phyloP scores from a whole-genome alignment of 176 grass and related monocot species.

The Typha latifolia region DNA sequence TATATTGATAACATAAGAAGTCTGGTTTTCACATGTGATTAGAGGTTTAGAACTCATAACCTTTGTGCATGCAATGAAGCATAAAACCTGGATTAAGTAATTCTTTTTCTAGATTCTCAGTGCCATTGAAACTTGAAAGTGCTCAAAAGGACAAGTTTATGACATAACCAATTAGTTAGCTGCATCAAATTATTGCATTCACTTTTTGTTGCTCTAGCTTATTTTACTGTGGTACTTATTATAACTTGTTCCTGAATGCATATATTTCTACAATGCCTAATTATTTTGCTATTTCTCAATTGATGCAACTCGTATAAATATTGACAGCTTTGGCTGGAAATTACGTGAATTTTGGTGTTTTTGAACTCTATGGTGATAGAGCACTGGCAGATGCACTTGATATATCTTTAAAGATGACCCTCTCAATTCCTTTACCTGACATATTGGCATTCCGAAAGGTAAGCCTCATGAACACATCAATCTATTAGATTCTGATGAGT shows the following conservation, averaged over 20 bases:
- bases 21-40: too few species aligned
- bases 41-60: too few species aligned
- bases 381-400: slow-evolving; percentile 92
- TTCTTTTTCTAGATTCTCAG: not conserved
- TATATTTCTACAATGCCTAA: not conserved
- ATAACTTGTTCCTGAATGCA: slow-evolving; percentile 6
- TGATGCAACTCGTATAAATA: slow-evolving; percentile 6
- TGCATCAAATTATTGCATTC: not conserved
- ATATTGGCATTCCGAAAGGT: slow-evolving; percentile 92
- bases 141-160: not conserved
- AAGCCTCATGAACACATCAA: slow-evolving; percentile 1
- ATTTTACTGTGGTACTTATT: slow-evolving; percentile 8
- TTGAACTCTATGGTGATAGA: slow-evolving; percentile 95
- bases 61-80: not conserved
- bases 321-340: slow-evolving; percentile 81
- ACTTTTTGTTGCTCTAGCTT: not conserved
- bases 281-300: slow-evolving; percentile 21
- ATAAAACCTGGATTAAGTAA: not conserved
- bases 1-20: too few species aligned
- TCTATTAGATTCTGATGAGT: not conserved
- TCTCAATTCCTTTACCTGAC: slow-evolving; percentile 81
- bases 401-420: slow-evolving; percentile 94
- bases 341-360: slow-evolving; percentile 98
- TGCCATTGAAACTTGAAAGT: not conserved
- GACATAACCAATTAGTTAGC: not conserved